phyloP scores from a whole-genome alignment of 2,329 filamentous ascomycete species.

The Exophiala spinifera region DNA sequence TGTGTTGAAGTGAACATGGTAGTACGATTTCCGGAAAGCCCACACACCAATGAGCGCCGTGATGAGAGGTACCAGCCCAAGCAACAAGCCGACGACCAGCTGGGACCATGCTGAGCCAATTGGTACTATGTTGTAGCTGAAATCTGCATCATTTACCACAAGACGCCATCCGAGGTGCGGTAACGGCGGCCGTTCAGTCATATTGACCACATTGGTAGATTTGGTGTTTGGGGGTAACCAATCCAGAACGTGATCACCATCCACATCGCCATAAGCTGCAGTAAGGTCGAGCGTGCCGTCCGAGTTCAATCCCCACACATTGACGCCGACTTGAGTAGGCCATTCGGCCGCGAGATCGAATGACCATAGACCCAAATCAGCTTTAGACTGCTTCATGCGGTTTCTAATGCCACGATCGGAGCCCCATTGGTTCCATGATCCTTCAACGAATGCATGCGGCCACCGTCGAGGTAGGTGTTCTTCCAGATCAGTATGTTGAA shows the following conservation, averaged over 20 bases:
- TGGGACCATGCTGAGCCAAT: slow-evolving; percentile 54
- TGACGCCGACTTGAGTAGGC: slow-evolving; percentile 51
- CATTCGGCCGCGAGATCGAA: slow-evolving; percentile 64
- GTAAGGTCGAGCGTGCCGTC: slow-evolving; percentile 61
- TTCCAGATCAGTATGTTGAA: slow-evolving; percentile 57
- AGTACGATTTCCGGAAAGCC: slow-evolving; percentile 60
- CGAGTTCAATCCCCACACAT: slow-evolving; percentile 65
- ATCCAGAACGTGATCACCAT: slow-evolving; percentile 59
- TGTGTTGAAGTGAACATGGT: slow-evolving; percentile 62
- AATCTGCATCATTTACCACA: slow-evolving; percentile 53
- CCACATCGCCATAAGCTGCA: slow-evolving; percentile 59
- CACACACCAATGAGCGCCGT: slow-evolving; percentile 52
- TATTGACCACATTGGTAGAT: slow-evolving; percentile 56
- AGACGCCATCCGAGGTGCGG: slow-evolving; percentile 57
- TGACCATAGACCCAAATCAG: slow-evolving; percentile 58
- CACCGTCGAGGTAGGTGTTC: slow-evolving; percentile 48
- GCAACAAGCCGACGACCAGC: slow-evolving; percentile 53
- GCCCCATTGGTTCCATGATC: slow-evolving; percentile 62
- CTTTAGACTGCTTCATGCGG: slow-evolving; percentile 47
- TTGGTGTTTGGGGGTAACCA: slow-evolving; percentile 60
- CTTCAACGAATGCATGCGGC: slow-evolving; percentile 62
- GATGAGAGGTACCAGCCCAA: slow-evolving; percentile 53
- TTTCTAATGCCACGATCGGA: slow-evolving; percentile 60
- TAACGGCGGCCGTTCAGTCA: slow-evolving; percentile 53
- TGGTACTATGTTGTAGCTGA: slow-evolving; percentile 53